Evolutionary conservation across 352 stramenopile species (phyloP).

Genomic region (Pythium rhizo-oryzae): DNA sequence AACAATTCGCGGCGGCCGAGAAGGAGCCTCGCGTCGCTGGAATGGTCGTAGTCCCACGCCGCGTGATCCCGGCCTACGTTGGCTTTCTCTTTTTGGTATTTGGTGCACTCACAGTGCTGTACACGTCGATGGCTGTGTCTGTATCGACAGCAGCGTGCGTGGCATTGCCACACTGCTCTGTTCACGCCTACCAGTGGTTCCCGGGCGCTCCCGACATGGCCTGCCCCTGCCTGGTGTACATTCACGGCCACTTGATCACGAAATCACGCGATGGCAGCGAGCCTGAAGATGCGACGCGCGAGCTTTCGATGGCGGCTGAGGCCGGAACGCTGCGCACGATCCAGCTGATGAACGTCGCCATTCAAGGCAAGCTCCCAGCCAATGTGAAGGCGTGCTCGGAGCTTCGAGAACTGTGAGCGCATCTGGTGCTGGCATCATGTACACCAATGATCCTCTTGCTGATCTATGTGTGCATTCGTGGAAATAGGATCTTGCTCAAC

Average conservation of each 20-base stretch:
- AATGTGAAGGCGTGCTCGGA: constrained; percentile 36
- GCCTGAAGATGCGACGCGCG: constrained; percentile 28
- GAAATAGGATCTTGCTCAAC: constrained; percentile 13
- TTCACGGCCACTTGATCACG: constrained; percentile 27
- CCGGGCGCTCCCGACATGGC: constrained; percentile 12
- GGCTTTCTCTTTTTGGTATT: no score
- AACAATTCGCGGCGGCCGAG: no score
- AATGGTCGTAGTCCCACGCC: no score
- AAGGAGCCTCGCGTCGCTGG: no score
- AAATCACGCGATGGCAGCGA: constrained; percentile 16
- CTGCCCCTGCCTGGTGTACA: constrained; percentile 42
- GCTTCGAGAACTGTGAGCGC: constrained; percentile 45
- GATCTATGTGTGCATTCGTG: not conserved
- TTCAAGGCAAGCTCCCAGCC: constrained; percentile 28
- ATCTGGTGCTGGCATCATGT: not conserved
- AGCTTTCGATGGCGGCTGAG: constrained; percentile 30
- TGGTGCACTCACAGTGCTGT: constrained; percentile 23
- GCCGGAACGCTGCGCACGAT: constrained; percentile 41
- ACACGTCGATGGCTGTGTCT: constrained; percentile 23
- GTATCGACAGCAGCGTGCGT: constrained; percentile 22
- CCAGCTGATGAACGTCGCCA: constrained; percentile 41
- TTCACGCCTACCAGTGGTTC: constrained; percentile 30
- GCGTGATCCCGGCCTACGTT: no score
- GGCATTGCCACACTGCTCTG: constrained; percentile 27
- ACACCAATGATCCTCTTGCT: no score